Conservation (phyloP, 108 stramenopile species). For the Fragilaria radians region DNA sequence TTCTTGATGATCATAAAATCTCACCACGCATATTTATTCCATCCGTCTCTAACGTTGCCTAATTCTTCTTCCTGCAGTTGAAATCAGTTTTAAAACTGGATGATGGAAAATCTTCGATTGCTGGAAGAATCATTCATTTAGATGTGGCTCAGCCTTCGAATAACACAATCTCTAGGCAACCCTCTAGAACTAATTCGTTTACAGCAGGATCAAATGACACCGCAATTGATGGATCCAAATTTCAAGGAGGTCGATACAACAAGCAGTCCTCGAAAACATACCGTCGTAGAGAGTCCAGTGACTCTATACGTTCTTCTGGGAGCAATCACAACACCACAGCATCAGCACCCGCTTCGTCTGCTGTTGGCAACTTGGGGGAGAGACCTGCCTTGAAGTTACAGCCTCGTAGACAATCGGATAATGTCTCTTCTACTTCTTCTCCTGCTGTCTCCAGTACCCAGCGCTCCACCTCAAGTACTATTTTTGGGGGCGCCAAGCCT, state of each 20-base stretch:
- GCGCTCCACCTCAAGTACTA: slow-evolving; percentile 24
- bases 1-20: no score
- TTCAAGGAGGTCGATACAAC: slow-evolving; percentile 39
- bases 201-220: not conserved
- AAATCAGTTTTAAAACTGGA: slow-evolving; percentile 33
- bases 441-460: not conserved
- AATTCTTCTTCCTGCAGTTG: slow-evolving; percentile 15
- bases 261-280: slow-evolving; percentile 1
- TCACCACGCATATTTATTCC: no score
- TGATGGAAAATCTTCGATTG: slow-evolving; percentile 19
- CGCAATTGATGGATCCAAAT: slow-evolving; percentile 36
- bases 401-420: slow-evolving; percentile 50
- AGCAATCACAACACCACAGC: not conserved
- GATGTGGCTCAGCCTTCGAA: slow-evolving; percentile 34
- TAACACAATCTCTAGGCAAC: not conserved
- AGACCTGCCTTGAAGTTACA: slow-evolving; percentile 58
- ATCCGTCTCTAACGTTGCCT: no score
- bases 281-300: not conserved
- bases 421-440: slow-evolving; percentile 1
- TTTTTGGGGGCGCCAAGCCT: slow-evolving; percentile 76
- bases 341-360: slow-evolving; percentile 3
- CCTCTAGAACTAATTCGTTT: slow-evolving; percentile 3
- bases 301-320: not conserved
- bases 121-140: slow-evolving; percentile 59
- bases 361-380: slow-evolving; percentile 13